Evolutionary conservation across 2,329 filamentous ascomycete species (phyloP).

Genomic region (Berkeleyomyces basicola): DNA sequence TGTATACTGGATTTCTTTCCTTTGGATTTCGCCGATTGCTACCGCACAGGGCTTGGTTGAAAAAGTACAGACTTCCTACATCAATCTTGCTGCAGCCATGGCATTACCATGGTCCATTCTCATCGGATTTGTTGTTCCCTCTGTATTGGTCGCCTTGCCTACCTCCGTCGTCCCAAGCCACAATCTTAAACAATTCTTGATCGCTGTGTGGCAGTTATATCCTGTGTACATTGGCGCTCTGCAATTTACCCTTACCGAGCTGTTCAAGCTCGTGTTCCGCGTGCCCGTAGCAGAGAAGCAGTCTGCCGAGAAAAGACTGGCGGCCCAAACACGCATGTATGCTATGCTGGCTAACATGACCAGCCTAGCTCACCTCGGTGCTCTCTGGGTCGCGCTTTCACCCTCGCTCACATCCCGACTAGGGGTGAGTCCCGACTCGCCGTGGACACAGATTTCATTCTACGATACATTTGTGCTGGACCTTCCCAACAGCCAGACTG

Average conservation of each 20-base stretch:
- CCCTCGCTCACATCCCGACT: conserved; percentile 2
- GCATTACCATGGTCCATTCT: conserved; percentile 14
- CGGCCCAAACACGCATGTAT: conserved; percentile 12
- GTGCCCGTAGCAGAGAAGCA: not conserved
- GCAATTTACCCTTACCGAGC: conserved; percentile 11
- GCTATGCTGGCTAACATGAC: conserved; percentile 5
- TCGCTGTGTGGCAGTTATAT: conserved; percentile 17
- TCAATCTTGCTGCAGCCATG: conserved; percentile 7
- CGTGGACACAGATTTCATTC: conserved; percentile 8
- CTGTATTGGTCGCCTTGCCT: conserved; percentile 14
- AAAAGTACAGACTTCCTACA: conserved; percentile 8
- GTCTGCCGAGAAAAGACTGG: not conserved
- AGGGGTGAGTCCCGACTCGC: not conserved
- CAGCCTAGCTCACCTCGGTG: conserved; percentile 6
- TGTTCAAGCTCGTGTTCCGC: not conserved
- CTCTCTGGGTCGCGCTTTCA: conserved; percentile 9
- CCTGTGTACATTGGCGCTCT: conserved; percentile 15
- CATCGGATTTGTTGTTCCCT: conserved; percentile 16
- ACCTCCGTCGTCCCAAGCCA: conserved; percentile 13
- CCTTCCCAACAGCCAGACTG: conserved; percentile 7
- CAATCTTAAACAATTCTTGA: conserved; percentile 14
- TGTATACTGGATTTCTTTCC: conserved; percentile 16
- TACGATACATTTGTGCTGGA: conserved; percentile 13
- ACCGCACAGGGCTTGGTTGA: not conserved
- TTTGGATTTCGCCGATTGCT: conserved; percentile 16